Conservation (phyloP, 1,284 basidiomycete genomes). For the Bondarzewia mesenterica region DNA sequence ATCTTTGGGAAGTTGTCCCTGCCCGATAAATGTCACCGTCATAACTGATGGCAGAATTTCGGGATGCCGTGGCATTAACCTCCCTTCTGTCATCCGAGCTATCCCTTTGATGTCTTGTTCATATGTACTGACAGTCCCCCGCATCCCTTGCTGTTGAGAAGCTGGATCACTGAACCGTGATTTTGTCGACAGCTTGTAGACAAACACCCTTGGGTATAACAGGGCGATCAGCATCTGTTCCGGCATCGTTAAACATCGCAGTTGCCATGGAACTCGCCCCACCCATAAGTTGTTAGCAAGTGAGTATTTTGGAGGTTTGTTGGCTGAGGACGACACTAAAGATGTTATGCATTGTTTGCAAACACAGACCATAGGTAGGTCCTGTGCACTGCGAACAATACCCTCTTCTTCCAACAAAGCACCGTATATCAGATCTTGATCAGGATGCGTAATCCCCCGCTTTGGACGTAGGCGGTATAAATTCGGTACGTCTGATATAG, state of each 20-base stretch:
- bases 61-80: constrained; percentile 23
- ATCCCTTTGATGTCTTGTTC: constrained; percentile 17
- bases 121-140: constrained; percentile 27
- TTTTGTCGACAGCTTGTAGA: constrained; percentile 23
- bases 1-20: constrained; percentile 17
- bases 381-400: background rate
- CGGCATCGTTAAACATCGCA: constrained; percentile 17
- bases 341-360: constrained; percentile 6
- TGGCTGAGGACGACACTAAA: background rate
- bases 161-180: background rate
- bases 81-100: constrained; percentile 21
- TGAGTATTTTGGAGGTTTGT: constrained; percentile 14
- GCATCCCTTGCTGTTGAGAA: constrained; percentile 14
- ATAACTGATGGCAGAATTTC: constrained; percentile 23
- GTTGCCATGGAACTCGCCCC: constrained; percentile 15
- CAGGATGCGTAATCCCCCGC: background rate
- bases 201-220: constrained; percentile 21
- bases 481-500: background rate
- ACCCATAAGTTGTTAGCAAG: constrained; percentile 24
- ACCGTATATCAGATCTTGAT: background rate
- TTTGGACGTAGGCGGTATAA: background rate
- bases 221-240: constrained; percentile 21
- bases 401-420: background rate
- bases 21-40: constrained; percentile 26
- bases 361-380: background rate